Conservation (phyloP, 441 rosid genomes). For the Pelargonium myrrhifolium region DNA sequence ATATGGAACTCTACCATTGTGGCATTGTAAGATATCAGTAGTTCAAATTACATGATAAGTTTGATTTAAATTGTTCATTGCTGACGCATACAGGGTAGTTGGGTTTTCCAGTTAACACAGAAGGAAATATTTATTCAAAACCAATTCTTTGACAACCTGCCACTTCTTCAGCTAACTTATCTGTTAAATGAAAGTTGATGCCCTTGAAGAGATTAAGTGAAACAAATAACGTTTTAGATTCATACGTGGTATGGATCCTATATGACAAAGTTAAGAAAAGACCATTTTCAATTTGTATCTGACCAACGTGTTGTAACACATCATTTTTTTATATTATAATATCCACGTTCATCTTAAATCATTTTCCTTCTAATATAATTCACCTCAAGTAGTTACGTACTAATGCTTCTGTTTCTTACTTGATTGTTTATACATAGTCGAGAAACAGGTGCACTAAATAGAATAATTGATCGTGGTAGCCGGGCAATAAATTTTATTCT, state of each 20-base stretch:
- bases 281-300: background rate
- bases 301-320: background rate
- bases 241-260: background rate
- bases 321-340: background rate
- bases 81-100: background rate
- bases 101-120: too few relatives aligned
- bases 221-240: background rate
- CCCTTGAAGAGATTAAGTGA: background rate
- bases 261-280: background rate
- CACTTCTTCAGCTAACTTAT: background rate
- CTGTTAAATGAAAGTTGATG: background rate
- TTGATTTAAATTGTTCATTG: background rate
- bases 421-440: constrained; percentile 46
- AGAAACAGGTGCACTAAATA: constrained; percentile 81
- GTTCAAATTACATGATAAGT: background rate
- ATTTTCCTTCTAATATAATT: constrained; percentile 1
- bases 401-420: constrained; percentile 19
- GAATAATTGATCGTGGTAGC: constrained; percentile 90
- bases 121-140: too few relatives aligned
- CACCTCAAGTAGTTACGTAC: constrained; percentile 6
- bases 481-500: constrained; percentile 82
- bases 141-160: background rate
- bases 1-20: background rate
- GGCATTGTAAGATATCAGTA: background rate
- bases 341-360: background rate